These are phyloP conservation scores for Elsinoe perseae DNA, from an alignment of 2,329 filamentous ascomycete genomes.

Conservation along the genomic window DNA sequence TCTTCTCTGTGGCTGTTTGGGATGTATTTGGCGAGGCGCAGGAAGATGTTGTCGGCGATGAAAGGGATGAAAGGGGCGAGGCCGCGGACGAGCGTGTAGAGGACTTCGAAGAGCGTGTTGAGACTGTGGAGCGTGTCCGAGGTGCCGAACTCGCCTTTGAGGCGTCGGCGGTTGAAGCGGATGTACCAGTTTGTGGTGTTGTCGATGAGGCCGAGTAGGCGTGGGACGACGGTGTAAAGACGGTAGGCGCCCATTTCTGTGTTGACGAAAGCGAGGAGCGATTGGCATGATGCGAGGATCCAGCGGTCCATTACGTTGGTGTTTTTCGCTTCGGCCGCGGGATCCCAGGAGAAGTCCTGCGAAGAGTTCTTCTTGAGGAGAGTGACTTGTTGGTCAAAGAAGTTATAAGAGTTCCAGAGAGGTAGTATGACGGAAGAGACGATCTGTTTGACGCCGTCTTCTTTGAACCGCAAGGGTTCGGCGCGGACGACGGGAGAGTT, in stretches of 20 bases:
- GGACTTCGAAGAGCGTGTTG: conserved; percentile 87
- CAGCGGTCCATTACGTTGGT: conserved; percentile 93
- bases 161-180: conserved; percentile 79
- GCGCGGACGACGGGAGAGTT: conserved; percentile 92
- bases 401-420: conserved; percentile 94
- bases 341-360: conserved; percentile 71
- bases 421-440: conserved; percentile 85
- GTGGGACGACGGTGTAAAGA: conserved; percentile 80
- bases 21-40: conserved; percentile 71
- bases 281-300: conserved; percentile 90
- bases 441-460: conserved; percentile 86
- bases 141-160: conserved; percentile 82
- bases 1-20: conserved; percentile 58
- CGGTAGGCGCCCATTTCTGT: conserved; percentile 73
- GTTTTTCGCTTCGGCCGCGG: conserved; percentile 64
- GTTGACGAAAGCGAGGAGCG: conserved; percentile 83
- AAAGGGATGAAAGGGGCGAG: conserved; percentile 95
- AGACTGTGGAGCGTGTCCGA: conserved; percentile 84
- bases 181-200: conserved; percentile 99
- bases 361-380: conserved; percentile 79
- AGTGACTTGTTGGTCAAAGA: conserved; percentile 82
- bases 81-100: conserved; percentile 80
- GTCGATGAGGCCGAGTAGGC: conserved; percentile 66
- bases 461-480: conserved; percentile 85
- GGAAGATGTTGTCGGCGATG: conserved; percentile 90